Base-by-base conservation (phyloP, 805 yeast species). In the Yarrowia osloensis region DNA sequence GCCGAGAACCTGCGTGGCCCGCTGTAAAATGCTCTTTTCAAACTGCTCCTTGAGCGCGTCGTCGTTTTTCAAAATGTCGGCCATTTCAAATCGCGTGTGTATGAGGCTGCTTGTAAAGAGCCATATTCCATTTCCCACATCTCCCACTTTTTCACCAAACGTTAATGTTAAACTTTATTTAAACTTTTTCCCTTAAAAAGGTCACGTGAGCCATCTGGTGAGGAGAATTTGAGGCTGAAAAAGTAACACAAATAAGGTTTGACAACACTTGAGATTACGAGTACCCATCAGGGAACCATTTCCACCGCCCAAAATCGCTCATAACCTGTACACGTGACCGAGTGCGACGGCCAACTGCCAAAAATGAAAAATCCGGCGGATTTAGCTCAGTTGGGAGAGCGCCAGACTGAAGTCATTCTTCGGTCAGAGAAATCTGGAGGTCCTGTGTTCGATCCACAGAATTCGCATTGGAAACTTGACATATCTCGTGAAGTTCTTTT, bases 381-480 rank as follows among this genome's bases (percentile, higher is more conserved):
- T 67, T 75, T 74, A 74, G 77, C 77, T 74, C 77, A 74, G 77
- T 74, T 74, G 77, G 77, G 77, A 74, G 77, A 74, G 84, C 78
- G 68, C 76, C 78, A 35, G 81, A 77, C 67, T 81, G 75, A 72
- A 76, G 68, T 63, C 42, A 44, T 33, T 42, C 65, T 59, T 40
- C 26, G 28, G 47, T 40, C 49, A 26, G 49, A 57, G 61, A 37
- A 67, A 85, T 85, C 88, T 86, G 88, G 83, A 86, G 89, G 90
- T 86, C 89, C 87, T 85, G 89, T 85, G 89, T 86, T 86, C 89
- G 88, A 86, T 85, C 89, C 89, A 85, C 89, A 86, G 77, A 74
- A 71, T 66, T 75, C 77, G 77, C 78, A 76, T 22, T 67, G n/a
- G n/a, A n/a, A n/a, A n/a, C n/a, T n/a, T n/a, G n/a, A n/a, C n/a